A percentile compares a stretch with the other conserved stretches of the same genome.
phyloP scores from a whole-genome alignment of 2,329 filamentous ascomycete species.

The Microascus cirrosus region DNA sequence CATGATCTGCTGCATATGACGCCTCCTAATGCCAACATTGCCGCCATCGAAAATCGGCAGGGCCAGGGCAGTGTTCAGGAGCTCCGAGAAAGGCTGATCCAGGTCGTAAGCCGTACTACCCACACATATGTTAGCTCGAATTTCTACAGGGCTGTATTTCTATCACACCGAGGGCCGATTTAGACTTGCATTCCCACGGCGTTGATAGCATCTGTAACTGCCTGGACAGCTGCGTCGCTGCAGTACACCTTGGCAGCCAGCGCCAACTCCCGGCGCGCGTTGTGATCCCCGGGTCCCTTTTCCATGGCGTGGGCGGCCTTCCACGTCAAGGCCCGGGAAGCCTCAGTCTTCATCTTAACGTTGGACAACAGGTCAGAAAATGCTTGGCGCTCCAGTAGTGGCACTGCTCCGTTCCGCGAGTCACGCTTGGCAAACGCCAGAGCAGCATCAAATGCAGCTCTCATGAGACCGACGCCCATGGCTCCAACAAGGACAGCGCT shows the following conservation, averaged over 20 bases:
- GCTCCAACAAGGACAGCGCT: conserved; percentile 39
- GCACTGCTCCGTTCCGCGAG: conserved; percentile 28
- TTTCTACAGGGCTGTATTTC: too few species aligned
- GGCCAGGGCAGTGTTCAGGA: background rate
- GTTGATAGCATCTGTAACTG: conserved; percentile 35
- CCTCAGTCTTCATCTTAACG: conserved; percentile 39
- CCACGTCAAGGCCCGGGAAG: conserved; percentile 37
- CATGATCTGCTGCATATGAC: background rate
- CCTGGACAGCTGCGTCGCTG: conserved; percentile 35
- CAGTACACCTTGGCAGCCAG: conserved; percentile 39
- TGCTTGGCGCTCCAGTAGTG: conserved; percentile 34
- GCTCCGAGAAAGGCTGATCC: background rate
- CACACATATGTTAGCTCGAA: background rate
- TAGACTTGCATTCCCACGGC: conserved; percentile 34
- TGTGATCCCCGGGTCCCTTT: conserved; percentile 25
- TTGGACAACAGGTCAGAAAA: conserved; percentile 39
- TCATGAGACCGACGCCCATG: conserved; percentile 42
- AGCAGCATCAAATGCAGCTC: conserved; percentile 38
- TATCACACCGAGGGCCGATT: background rate
- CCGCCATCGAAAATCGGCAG: background rate
- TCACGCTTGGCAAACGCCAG: conserved; percentile 36
- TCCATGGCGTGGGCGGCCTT: conserved; percentile 34
- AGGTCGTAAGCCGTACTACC: background rate
- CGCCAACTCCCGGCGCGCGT: conserved; percentile 29
- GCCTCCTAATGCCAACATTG: background rate